Conservation (phyloP, 1,139 yeast genomes). For the Pichia sp. region DNA sequence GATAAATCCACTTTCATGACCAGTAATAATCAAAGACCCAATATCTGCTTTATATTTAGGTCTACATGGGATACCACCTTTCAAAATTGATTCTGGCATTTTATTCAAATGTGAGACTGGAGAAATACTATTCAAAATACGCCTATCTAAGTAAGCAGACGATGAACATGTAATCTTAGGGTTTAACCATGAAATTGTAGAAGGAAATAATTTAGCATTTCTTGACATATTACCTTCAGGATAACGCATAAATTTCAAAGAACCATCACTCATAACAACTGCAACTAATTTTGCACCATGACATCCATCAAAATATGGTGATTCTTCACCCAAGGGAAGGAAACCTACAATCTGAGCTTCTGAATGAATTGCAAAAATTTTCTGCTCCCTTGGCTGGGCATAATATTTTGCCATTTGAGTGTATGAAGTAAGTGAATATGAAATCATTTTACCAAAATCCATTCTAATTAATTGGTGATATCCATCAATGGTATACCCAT, state of each 20-base stretch:
- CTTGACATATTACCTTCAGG: constrained; percentile 51
- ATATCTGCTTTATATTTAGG: constrained; percentile 56
- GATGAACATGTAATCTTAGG: constrained; percentile 60
- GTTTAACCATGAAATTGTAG: constrained; percentile 68
- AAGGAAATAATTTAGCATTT: constrained; percentile 63
- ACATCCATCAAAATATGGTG: constrained; percentile 64
- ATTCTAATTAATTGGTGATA: constrained; percentile 52
- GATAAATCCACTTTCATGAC: constrained; percentile 75
- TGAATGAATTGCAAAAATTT: constrained; percentile 45
- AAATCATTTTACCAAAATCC: constrained; percentile 77
- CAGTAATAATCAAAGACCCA: constrained; percentile 45
- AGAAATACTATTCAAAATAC: constrained; percentile 22
- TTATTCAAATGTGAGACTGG: constrained; percentile 25
- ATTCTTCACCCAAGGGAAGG: constrained; percentile 43
- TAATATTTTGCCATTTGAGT: constrained; percentile 77
- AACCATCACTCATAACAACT: constrained; percentile 53
- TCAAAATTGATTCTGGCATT: constrained; percentile 36
- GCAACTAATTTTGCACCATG: constrained; percentile 61
- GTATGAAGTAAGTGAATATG: constrained; percentile 72
- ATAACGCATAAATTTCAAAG: constrained; percentile 42
- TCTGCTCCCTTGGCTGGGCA: constrained; percentile 53
- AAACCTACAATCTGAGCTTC: constrained; percentile 38
- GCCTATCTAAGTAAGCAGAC: constrained; percentile 40
- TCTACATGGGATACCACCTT: constrained; percentile 77
- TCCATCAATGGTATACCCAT: constrained; percentile 36